A percentile compares a stretch with the other conserved stretches of the same genome.
Conservation (phyloP, 768 basidiomycete genomes). For the Dacryopinax spathularia region DNA sequence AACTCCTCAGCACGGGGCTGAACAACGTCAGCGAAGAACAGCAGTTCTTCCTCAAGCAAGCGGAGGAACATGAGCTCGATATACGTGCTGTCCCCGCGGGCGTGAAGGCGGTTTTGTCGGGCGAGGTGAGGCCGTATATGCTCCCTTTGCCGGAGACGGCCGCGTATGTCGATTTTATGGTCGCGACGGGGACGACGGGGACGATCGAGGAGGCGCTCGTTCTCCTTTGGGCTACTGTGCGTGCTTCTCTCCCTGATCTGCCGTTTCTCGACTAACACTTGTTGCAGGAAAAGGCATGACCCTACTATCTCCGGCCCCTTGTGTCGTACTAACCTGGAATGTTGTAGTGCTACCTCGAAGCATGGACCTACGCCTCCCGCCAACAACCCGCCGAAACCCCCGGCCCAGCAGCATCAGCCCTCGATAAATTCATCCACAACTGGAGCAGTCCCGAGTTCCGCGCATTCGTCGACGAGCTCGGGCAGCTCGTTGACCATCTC, state of each 20-base stretch:
- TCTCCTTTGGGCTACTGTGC: conserved; percentile 54
- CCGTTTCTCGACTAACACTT: not conserved
- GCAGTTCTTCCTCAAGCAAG: conserved; percentile 44
- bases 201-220: conserved; percentile 49
- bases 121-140: conserved; percentile 15
- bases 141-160: conserved; percentile 42
- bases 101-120: not conserved
- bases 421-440: conserved; percentile 41
- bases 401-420: conserved; percentile 19
- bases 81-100: conserved; percentile 2
- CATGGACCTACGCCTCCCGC: conserved; percentile 42
- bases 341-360: conserved; percentile 51
- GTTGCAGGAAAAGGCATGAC: conserved; percentile 40
- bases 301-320: not conserved
- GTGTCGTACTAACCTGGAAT: not conserved
- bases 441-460: conserved; percentile 37
- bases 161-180: conserved; percentile 62
- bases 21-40: conserved; percentile 45
- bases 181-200: conserved; percentile 33
- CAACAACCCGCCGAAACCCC: conserved; percentile 7
- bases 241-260: not conserved
- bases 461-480: conserved; percentile 20
- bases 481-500: conserved; percentile 21
- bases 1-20: conserved; percentile 38
- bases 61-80: conserved; percentile 32